These are phyloP conservation scores for Heimioporus sp. DNA, from an alignment of 768 basidiomycete species.

Conservation along the genomic window DNA sequence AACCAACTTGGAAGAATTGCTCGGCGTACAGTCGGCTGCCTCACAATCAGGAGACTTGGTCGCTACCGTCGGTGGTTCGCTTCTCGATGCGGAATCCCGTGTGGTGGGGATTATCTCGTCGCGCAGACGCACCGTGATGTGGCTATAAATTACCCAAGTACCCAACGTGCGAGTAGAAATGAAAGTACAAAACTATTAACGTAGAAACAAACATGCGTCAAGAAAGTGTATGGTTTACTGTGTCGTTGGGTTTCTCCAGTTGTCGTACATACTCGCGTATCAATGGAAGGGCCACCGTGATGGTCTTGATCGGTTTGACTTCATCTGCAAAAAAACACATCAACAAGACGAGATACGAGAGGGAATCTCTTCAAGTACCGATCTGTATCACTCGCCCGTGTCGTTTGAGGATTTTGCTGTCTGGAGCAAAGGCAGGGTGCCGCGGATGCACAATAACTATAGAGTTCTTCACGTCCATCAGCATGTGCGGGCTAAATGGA, in stretches of 20 bases:
- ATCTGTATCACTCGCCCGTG: conserved; percentile 66
- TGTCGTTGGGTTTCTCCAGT: conserved; percentile 10
- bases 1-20: conserved; percentile 51
- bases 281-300: conserved; percentile 60
- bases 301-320: conserved; percentile 71
- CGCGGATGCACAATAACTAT: conserved; percentile 64
- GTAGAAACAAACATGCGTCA: neutral
- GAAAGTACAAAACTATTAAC: conserved; percentile 5
- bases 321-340: conserved; percentile 46
- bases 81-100: conserved; percentile 45
- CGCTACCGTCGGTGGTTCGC: conserved; percentile 51
- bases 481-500: neutral
- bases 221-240: conserved; percentile 6
- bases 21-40: conserved; percentile 18
- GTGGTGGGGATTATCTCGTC: conserved; percentile 57
- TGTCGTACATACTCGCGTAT: conserved; percentile 57
- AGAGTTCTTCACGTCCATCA: conserved; percentile 55
- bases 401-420: conserved; percentile 46
- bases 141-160: conserved; percentile 33
- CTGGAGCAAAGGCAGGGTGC: conserved; percentile 49
- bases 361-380: conserved; percentile 43
- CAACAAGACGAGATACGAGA: neutral
- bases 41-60: conserved; percentile 49
- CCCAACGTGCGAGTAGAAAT: neutral
- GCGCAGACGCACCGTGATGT: conserved; percentile 46